phyloP scores from a whole-genome alignment of 169 alveolate species.

The Amoebophrya sp. region DNA sequence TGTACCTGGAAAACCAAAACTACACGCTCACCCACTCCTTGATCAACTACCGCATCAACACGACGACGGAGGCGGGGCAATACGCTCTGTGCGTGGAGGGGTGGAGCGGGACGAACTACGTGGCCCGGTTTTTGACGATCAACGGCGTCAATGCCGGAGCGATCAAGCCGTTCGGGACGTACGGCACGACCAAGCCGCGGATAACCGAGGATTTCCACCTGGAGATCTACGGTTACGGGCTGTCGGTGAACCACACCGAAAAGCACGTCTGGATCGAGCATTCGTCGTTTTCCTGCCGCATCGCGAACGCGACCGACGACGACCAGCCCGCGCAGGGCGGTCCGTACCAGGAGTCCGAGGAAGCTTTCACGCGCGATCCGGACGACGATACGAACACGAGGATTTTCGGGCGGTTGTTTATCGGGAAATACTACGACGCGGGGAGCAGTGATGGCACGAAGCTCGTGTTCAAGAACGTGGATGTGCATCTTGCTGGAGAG shows the following conservation, averaged over 20 bases:
- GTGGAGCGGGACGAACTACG: neutral
- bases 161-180: neutral
- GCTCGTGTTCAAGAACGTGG: neutral
- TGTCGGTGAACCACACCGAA: neutral
- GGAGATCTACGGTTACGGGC: neutral
- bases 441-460: neutral
- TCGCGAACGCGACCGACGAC: neutral
- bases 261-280: neutral
- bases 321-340: neutral
- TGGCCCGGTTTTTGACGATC: neutral
- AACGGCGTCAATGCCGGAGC: neutral
- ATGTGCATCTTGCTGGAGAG: neutral
- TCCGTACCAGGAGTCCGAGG: neutral
- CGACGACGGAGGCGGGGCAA: neutral
- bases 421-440: neutral
- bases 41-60: neutral
- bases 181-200: neutral
- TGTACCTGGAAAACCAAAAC: neutral
- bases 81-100: neutral
- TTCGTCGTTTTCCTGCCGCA: neutral
- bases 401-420: neutral
- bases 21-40: neutral
- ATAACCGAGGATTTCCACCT: neutral
- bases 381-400: neutral
- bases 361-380: neutral